phyloP scores from a whole-genome alignment of 495 filamentous ascomycete genomes.

The Penicillium antarcticum region DNA sequence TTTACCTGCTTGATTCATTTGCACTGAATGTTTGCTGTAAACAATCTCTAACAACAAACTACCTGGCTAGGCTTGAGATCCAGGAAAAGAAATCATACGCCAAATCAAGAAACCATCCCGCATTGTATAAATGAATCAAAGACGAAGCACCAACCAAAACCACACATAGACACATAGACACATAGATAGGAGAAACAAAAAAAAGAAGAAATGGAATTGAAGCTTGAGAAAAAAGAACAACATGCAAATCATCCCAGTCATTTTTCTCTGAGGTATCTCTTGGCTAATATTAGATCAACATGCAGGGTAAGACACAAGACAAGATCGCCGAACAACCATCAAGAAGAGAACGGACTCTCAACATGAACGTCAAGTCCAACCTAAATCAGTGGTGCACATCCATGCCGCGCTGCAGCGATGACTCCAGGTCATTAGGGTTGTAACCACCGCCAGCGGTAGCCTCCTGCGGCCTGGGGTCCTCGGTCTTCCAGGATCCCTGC shows the following conservation, averaged over 20 bases:
- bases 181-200: neutral
- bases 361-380: neutral
- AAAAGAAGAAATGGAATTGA: neutral
- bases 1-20: too few species aligned
- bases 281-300: slow-evolving; percentile 12
- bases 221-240: neutral
- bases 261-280: slow-evolving; percentile 11
- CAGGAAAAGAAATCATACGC: too few species aligned
- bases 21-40: too few species aligned
- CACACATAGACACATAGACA: neutral
- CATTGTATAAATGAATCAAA: too few species aligned
- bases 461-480: slow-evolving; percentile 88
- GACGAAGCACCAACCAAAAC: neutral
- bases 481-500: slow-evolving; percentile 66
- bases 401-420: slow-evolving; percentile 79
- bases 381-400: slow-evolving; percentile 50
- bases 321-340: slow-evolving; percentile 4
- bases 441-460: slow-evolving; percentile 51
- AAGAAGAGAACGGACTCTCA: neutral
- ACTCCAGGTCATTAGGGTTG: slow-evolving; percentile 63
- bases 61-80: neutral
- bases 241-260: slow-evolving; percentile 8
- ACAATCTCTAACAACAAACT: neutral
- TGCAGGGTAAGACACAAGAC: slow-evolving; percentile 5
- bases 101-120: too few species aligned